phyloP scores from a whole-genome alignment of 2,329 filamentous ascomycete genomes.

The Chaetothyriales sp. region DNA sequence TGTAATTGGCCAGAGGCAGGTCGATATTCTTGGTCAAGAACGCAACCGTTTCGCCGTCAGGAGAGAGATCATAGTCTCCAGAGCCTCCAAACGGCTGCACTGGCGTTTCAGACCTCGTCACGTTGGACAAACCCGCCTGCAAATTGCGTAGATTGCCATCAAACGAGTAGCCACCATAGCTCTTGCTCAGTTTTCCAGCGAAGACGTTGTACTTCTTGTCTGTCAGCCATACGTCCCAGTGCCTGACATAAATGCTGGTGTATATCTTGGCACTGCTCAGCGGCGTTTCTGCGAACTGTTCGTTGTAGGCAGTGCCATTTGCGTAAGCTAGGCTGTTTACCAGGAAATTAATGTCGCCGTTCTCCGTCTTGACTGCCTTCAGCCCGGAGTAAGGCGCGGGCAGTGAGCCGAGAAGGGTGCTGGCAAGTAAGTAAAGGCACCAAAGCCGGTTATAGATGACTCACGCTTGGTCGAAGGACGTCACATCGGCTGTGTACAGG shows the following conservation, averaged over 20 bases:
- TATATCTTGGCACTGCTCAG: conserved; percentile 56
- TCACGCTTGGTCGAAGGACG: conserved; percentile 22
- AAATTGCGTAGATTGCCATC: conserved; percentile 38
- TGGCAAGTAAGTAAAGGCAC: conserved; percentile 7
- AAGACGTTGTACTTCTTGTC: conserved; percentile 58
- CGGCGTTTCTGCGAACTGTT: conserved; percentile 43
- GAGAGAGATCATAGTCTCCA: conserved; percentile 57
- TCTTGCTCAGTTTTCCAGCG: conserved; percentile 45
- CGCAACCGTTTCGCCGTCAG: conserved; percentile 26
- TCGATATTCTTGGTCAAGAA: conserved; percentile 31
- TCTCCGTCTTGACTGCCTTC: conserved; percentile 23
- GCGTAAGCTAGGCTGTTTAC: conserved; percentile 48
- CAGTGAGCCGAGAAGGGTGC: conserved; percentile 26
- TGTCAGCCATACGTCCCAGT: conserved; percentile 66
- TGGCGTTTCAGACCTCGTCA: conserved; percentile 39
- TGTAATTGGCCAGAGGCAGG: conserved; percentile 41
- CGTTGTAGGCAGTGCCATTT: conserved; percentile 54
- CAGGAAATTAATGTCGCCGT: conserved; percentile 37
- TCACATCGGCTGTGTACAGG: conserved; percentile 25
- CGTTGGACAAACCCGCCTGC: conserved; percentile 24
- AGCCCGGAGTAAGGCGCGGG: conserved; percentile 26
- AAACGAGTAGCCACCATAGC: conserved; percentile 6
- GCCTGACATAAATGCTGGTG: conserved; percentile 58
- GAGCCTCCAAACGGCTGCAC: conserved; percentile 56
- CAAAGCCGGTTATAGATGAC: conserved; percentile 1